Conservation (phyloP, 192 early-diverging fungal species). For the Pilobolus umbonatus region DNA sequence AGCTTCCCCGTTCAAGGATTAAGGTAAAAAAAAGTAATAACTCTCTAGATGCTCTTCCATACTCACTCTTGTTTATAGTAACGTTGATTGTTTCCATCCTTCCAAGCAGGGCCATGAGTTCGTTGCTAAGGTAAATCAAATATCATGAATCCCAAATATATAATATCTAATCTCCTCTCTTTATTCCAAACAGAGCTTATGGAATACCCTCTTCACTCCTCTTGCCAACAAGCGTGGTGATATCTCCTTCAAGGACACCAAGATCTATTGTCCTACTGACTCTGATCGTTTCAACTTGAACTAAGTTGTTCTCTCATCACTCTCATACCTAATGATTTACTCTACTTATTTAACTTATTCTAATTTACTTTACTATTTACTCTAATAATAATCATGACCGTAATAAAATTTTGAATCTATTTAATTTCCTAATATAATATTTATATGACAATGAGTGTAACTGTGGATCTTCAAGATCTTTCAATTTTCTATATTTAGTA, state of each 20-base stretch:
- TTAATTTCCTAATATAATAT: too few relatives aligned
- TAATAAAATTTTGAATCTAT: too few relatives aligned
- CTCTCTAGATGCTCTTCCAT: background rate
- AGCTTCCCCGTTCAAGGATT: conserved; percentile 13
- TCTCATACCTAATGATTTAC: too few relatives aligned
- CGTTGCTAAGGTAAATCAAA: conserved; percentile 9
- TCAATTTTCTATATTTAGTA: too few relatives aligned
- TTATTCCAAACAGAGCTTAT: conserved; percentile 6
- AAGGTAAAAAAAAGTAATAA: conserved; percentile 1
- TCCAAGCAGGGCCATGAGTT: conserved; percentile 17
- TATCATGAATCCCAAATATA: background rate
- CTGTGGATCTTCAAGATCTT: too few relatives aligned
- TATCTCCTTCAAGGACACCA: background rate
- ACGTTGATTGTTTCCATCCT: conserved; percentile 23
- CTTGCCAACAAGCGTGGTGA: background rate
- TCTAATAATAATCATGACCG: too few relatives aligned
- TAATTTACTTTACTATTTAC: too few relatives aligned
- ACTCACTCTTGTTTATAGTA: conserved; percentile 3
- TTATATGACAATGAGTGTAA: too few relatives aligned
- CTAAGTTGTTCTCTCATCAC: too few relatives aligned
- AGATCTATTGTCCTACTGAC: conserved; percentile 4
- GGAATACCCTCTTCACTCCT: conserved; percentile 22
- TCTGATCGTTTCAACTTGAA: background rate
- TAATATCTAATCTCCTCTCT: too few relatives aligned
- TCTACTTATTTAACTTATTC: too few relatives aligned